Base-by-base conservation (phyloP, 2,329 filamentous ascomycete species). In the Neoarthrinium moseri region DNA sequence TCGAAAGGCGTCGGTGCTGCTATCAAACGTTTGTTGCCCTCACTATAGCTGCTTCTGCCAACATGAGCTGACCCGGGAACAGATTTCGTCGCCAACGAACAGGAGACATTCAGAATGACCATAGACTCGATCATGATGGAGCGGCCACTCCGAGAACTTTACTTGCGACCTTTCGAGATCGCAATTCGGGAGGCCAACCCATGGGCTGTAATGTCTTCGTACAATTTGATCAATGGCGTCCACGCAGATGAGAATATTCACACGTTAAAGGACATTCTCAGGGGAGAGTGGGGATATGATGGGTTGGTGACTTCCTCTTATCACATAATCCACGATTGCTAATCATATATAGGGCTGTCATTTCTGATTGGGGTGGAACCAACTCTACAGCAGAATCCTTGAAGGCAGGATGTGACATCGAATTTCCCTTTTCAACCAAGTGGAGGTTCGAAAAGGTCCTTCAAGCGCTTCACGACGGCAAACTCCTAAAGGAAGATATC, bases 91-190 rank as follows among this genome's bases (percentile, higher is more conserved):
- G 82, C 74, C n/a, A 89, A 89, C 48, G 86, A 89, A 60, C 81
- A 87, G 59, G 86, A 89, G 62, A 87, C 85, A 1, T 70, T 83
- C 57, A 75, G 84, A 43, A 71, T 84, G 53, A 83, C 78, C 0
- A 77, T 87, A 48, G 75, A 88, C 61, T 82, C 83, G 3, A 67
- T 81, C 22, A 73, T 89, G 37, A 74, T 79, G 22, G 84, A 89
- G 55, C 72, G 85, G 27, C 74, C 84, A 3, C 66, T 89, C 22
- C 74, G 85, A 22, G 86, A 89, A 59, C 70, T 89, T 1, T 89
- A 89, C 53, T 75, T 89, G n/a, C 80, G 83, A 36, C 86, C 86
- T 0, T 89, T 89, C 52, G 84, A 89, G 65, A 87, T 89, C 57
- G 84, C 84, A 0, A 71, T 89, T 30, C 73, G 83, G 35, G 82